Evolutionary conservation across 495 filamentous ascomycete genomes (phyloP).

Genomic region (Aspergillus homomorphus): DNA sequence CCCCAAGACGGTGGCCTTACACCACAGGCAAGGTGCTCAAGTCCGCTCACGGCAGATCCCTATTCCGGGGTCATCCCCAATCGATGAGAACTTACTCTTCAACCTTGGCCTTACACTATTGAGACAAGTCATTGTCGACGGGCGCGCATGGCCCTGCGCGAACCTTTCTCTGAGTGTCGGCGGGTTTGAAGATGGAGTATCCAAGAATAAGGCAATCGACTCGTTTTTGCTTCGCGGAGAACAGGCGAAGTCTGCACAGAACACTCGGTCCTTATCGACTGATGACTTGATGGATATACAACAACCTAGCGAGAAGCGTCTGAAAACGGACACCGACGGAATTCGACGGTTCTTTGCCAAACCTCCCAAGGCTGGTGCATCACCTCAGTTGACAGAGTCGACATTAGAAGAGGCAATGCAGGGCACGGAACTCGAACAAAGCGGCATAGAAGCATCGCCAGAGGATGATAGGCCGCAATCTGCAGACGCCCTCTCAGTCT

Average conservation of each 20-base stretch:
- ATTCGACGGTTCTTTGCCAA: constrained; percentile 38
- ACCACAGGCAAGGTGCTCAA: constrained; percentile 69
- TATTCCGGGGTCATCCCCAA: constrained; percentile 70
- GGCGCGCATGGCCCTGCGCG: constrained; percentile 78
- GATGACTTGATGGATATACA: constrained; percentile 9
- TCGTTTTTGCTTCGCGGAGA: constrained; percentile 78
- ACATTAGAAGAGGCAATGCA: constrained; percentile 9
- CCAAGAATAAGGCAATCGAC: constrained; percentile 80
- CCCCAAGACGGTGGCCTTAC: constrained; percentile 79
- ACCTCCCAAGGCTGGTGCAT: constrained; percentile 12
- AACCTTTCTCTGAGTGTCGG: constrained; percentile 81
- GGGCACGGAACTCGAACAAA: background rate
- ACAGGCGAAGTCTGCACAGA: constrained; percentile 56
- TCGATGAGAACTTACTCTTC: constrained; percentile 72
- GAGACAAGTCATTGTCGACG: constrained; percentile 72
- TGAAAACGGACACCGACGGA: constrained; percentile 31
- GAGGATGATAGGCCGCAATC: background rate
- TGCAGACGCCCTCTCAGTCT: constrained; percentile 44
- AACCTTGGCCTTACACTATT: constrained; percentile 74
- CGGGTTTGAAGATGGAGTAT: constrained; percentile 85
- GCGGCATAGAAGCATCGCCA: background rate
- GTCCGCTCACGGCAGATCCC: constrained; percentile 68
- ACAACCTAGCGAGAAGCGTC: constrained; percentile 29
- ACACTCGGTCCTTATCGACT: constrained; percentile 15
- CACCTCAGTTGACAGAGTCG: constrained; percentile 5